Base-by-base conservation (phyloP, 1,284 basidiomycete genomes). In the Ceratobasidium papillatum region DNA sequence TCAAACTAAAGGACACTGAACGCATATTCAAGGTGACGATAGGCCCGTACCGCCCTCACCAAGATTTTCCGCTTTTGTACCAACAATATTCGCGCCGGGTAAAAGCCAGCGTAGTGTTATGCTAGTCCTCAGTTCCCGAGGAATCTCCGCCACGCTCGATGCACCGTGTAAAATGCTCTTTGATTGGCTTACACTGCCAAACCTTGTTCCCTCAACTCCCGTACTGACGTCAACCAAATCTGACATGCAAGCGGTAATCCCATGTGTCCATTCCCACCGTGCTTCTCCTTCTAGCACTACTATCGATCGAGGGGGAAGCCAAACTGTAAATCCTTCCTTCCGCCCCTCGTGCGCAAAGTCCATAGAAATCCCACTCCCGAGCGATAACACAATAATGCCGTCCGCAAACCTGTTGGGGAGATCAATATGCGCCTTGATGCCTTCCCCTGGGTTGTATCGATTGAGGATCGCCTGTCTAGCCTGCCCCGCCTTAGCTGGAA, bases 381-480 rank as follows among this genome's bases (percentile, higher is more conserved):
- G 82, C 78, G 91, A 93, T 74, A 94, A 86, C 12, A 91, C 92
- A 43, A 94, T 85, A 76, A 95, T 94, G 1, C 91, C 92, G 79
- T 94, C 92, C 14, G 87, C 91, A 79, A 90, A 95, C 22, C 94
- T 87, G 52, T 85, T 84, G 8, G 93, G 84, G 45, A 95, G 84
- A 79, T 95, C 94, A 56, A 94, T 87, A 78, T 94, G 93, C 0
- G 92, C 86, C 0, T 88, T 84, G 77, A 95, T 94, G 11, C 94
- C 93, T 80, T 94, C 90, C 0, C 93, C 93, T 0, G 91, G 91
- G 62, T 83, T 82, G 79, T 95, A 95, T 2, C 92, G 82, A 80
- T 95, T 95, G 68, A 95, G 78, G 74, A 95, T 95, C 0, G 88
- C 91, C 79, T 95, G 93, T 38, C 92, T 85, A 0, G 91, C 88